Evolutionary conservation across 2,329 filamentous ascomycete species (phyloP), one percentile per base, ranked within the genome.

Genomic region (Trichoderma atrobrunneum): DNA sequence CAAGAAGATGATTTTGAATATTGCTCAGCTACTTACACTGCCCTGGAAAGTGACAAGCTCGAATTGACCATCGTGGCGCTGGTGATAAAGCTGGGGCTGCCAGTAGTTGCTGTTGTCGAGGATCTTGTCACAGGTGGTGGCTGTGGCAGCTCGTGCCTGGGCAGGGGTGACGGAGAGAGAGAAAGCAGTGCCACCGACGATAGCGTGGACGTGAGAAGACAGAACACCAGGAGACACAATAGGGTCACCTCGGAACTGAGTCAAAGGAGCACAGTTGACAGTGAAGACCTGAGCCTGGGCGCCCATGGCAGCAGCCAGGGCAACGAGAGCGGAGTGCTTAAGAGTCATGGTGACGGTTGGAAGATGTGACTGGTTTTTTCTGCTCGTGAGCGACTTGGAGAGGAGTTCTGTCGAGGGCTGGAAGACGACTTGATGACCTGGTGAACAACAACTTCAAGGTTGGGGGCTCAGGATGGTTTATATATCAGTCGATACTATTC

Each of bases 21-120:
- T 12, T 18, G 10, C 3, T 21, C 11, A 28, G 16, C 16, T 11
- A 21, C 12, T 71, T 68, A 79, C 78, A 54, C 73, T 77, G 51
- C 78, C 78, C 65, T 78, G 75, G 74, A 78, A 81, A 2, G 76
- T 67, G 16, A 84, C 81, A 12, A 79, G 76, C 74, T 82, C 80
- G 43, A 91, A 89, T 70, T 82, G 87, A 14, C 89, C 89, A 76
- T 90, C 87, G 57, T 85, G 77, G 59, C 86, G 84, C 72, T 86
- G 80, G 72, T 83, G 83, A 74, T 80, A 82, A 1, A 92, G 81
- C 73, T 84, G 84, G 0, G 91, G 90, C 18, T 88, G 88, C 91
- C 91, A 93, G 81, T 93, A 93, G 77, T 89, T 91, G 70, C 87
- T 91, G 72, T 87, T 81, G 78, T 92, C 90, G 74, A 88, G 82